Evolutionary conservation across 257 asterid species (phyloP).

Genomic region (Solanum corneliomulleri): DNA sequence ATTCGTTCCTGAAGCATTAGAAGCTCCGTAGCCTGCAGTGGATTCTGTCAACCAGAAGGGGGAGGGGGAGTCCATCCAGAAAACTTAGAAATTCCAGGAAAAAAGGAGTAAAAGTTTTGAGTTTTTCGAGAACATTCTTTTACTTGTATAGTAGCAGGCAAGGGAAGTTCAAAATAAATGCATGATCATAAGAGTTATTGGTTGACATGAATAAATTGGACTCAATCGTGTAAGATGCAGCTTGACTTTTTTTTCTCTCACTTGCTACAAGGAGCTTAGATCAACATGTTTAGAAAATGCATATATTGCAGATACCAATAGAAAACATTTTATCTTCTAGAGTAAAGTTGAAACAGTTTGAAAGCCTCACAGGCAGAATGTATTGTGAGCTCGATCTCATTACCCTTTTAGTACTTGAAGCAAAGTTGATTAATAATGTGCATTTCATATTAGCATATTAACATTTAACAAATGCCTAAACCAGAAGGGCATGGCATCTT

Average conservation of each 20-base stretch:
- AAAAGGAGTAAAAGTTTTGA: background rate
- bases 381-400: background rate
- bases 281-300: background rate
- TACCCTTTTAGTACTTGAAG: background rate
- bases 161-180: background rate
- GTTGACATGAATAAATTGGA: background rate
- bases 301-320: background rate
- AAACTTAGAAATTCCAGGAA: conserved; percentile 29
- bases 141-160: background rate
- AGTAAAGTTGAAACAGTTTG: background rate
- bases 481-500: conserved; percentile 1
- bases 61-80: conserved; percentile 28
- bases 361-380: background rate
- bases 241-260: background rate
- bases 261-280: background rate
- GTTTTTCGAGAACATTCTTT: background rate
- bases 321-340: background rate
- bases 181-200: background rate
- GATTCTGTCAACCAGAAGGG: conserved; percentile 20
- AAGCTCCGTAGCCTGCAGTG: conserved; percentile 61
- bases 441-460: background rate
- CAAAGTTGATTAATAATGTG: background rate
- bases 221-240: background rate
- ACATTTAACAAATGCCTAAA: background rate
- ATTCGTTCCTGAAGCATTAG: conserved; percentile 58